phyloP scores from a whole-genome alignment of 176 grass and related monocot species.

The Aegilops sharonensis region DNA sequence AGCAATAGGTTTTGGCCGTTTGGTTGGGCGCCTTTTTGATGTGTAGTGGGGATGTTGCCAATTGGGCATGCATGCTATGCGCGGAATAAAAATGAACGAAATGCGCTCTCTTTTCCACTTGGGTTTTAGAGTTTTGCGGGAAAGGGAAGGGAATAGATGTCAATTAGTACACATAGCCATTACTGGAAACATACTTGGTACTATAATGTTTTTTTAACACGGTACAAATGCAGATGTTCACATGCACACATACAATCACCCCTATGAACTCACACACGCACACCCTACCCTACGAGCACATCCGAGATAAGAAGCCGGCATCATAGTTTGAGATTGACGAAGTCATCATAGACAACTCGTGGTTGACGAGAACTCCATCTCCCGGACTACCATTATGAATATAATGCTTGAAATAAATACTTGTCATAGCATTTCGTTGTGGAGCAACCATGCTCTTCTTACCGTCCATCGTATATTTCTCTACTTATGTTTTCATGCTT shows the following conservation, averaged over 20 bases:
- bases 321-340: too few species aligned
- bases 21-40: neutral
- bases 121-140: neutral
- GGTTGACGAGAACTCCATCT: too few species aligned
- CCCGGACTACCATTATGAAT: too few species aligned
- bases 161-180: neutral
- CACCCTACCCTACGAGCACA: too few species aligned
- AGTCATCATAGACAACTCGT: too few species aligned
- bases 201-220: too few species aligned
- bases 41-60: conserved; percentile 2
- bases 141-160: neutral
- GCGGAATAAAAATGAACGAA: neutral
- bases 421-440: neutral
- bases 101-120: neutral
- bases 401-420: too few species aligned
- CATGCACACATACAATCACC: too few species aligned
- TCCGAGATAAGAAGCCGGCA: too few species aligned
- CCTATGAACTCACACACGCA: too few species aligned
- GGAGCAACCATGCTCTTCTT: neutral
- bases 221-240: too few species aligned
- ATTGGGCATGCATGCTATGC: neutral
- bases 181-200: too few species aligned
- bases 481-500: neutral
- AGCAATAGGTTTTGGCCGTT: neutral
- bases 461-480: neutral